Evolutionary conservation across 306 rosid species (phyloP).

Genomic region (Echinosophora koreensis): DNA sequence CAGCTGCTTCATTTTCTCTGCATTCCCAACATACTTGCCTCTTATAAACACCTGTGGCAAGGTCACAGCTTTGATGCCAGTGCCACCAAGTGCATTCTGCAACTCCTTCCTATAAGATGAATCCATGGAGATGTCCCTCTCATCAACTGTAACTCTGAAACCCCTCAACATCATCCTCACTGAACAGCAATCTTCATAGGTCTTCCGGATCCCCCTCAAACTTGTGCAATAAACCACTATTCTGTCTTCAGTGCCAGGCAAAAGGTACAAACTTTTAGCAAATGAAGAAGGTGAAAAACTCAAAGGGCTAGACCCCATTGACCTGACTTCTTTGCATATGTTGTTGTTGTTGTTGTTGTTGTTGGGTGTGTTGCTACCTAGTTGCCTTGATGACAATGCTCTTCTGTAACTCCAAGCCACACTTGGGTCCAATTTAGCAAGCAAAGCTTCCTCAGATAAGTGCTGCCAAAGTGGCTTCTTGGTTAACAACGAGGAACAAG

Average conservation of each 20-base stretch:
- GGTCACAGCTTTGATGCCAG: slow-evolving; percentile 47
- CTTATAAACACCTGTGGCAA: slow-evolving; percentile 79
- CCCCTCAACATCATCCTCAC: slow-evolving; percentile 70
- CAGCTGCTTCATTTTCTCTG: slow-evolving; percentile 69
- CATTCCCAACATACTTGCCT: slow-evolving; percentile 73
- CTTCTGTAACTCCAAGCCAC: slow-evolving; percentile 76
- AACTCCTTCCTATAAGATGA: slow-evolving; percentile 71
- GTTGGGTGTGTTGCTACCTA: slow-evolving; percentile 36
- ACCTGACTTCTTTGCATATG: slow-evolving; percentile 46
- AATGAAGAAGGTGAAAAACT: slow-evolving; percentile 38
- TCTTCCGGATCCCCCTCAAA: slow-evolving; percentile 77
- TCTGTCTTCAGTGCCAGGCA: slow-evolving; percentile 64
- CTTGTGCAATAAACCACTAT: slow-evolving; percentile 78
- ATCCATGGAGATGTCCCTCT: slow-evolving; percentile 88
- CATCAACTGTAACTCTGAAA: slow-evolving; percentile 73
- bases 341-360: neutral
- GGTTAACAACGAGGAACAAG: slow-evolving; percentile 32
- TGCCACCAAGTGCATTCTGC: slow-evolving; percentile 54
- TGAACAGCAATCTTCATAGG: slow-evolving; percentile 79
- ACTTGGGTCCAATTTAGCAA: slow-evolving; percentile 77
- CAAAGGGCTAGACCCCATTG: slow-evolving; percentile 69
- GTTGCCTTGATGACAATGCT: slow-evolving; percentile 73
- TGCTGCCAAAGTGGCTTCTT: slow-evolving; percentile 89
- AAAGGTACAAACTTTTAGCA: slow-evolving; percentile 39
- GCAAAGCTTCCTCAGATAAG: slow-evolving; percentile 80